Conservation (phyloP, 495 filamentous ascomycete species). For the Aspergillus homomorphus region DNA sequence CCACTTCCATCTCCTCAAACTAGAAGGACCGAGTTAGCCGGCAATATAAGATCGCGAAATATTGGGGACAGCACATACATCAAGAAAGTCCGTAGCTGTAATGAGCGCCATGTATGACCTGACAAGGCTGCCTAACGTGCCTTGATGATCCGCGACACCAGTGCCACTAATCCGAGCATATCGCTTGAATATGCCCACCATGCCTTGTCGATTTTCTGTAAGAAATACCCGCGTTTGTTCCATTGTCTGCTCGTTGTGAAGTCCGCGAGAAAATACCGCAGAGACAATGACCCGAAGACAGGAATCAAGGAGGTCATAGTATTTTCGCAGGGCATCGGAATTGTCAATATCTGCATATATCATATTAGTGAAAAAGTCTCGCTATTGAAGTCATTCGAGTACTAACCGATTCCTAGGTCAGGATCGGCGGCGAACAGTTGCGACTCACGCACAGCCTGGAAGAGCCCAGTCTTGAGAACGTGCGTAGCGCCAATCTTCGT, state of each 20-base stretch:
- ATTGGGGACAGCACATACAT: constrained; percentile 47
- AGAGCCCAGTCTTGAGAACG: constrained; percentile 84
- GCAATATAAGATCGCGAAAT: background rate
- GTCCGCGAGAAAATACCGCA: constrained; percentile 71
- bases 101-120: constrained; percentile 60
- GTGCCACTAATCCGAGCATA: constrained; percentile 71
- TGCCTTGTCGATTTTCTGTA: constrained; percentile 69
- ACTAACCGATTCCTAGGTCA: constrained; percentile 78
- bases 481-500: constrained; percentile 74
- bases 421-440: constrained; percentile 86
- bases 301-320: constrained; percentile 78
- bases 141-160: constrained; percentile 34
- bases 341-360: constrained; percentile 57
- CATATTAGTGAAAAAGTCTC: constrained; percentile 16
- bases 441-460: constrained; percentile 74
- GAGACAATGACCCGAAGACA: constrained; percentile 78
- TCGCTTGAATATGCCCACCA: constrained; percentile 88
- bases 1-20: constrained; percentile 43
- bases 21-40: constrained; percentile 18
- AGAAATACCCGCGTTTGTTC: constrained; percentile 74
- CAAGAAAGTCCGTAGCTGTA: constrained; percentile 56
- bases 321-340: constrained; percentile 67
- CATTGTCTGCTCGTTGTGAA: constrained; percentile 73
- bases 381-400: constrained; percentile 1
- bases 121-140: constrained; percentile 50